A percentile compares a stretch with the other conserved stretches of the same genome.
phyloP scores from a whole-genome alignment of 305 asterid species.

The Caryopteris hybrid region DNA sequence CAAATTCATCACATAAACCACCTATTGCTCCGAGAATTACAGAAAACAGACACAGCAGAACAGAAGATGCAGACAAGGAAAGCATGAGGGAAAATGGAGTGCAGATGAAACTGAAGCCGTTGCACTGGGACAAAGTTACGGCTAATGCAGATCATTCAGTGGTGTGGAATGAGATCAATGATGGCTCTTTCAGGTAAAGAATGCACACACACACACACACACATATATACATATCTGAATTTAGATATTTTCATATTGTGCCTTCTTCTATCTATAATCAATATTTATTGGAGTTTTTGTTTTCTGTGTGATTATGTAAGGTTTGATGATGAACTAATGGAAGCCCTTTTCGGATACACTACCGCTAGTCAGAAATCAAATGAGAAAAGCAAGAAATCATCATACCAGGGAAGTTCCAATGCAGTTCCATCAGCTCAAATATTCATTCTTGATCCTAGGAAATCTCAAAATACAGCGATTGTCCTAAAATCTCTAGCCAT shows the following conservation, averaged over 20 bases:
- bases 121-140: slow-evolving; percentile 86
- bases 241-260: background rate
- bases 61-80: slow-evolving; percentile 21
- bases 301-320: slow-evolving; percentile 22
- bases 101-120: slow-evolving; percentile 57
- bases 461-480: slow-evolving; percentile 77
- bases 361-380: slow-evolving; percentile 32
- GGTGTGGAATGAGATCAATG: slow-evolving; percentile 80
- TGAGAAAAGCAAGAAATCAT: slow-evolving; percentile 19
- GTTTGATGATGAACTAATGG: slow-evolving; percentile 74
- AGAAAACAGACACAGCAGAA: slow-evolving; percentile 15
- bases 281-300: background rate
- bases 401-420: slow-evolving; percentile 24
- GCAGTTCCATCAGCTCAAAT: slow-evolving; percentile 36
- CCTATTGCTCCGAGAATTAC: slow-evolving; percentile 35
- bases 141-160: slow-evolving; percentile 72
- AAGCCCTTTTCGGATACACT: slow-evolving; percentile 62
- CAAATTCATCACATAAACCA: slow-evolving; percentile 31
- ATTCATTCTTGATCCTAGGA: slow-evolving; percentile 68
- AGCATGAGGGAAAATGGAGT: slow-evolving; percentile 20
- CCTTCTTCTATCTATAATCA: background rate
- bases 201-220: too few relatives aligned
- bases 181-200: slow-evolving; percentile 80
- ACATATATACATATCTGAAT: background rate
- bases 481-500: slow-evolving; percentile 58